Percentiles rank a stretch among this genome's conserved stretches.
phyloP scores from a whole-genome alignment of 176 grass and related monocot species.

The Elymus sibiricus region DNA sequence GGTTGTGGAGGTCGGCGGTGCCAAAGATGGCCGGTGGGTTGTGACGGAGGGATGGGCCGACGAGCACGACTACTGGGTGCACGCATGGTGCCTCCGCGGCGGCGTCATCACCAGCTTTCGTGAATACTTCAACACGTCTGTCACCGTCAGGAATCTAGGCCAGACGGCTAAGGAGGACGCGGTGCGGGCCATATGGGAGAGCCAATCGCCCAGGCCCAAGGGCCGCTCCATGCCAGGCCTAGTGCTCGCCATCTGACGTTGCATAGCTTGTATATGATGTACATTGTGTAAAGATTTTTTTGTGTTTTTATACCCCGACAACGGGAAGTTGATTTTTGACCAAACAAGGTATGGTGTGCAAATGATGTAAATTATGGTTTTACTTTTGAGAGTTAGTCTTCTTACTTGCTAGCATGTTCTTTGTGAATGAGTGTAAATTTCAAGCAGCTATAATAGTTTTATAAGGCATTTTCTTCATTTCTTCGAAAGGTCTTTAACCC shows the following conservation, averaged over 20 bases:
- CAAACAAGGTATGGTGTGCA: no score
- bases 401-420: no score
- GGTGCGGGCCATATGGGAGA: slow-evolving; percentile 28
- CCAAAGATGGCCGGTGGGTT: not conserved
- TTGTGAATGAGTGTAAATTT: no score
- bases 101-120: slow-evolving; percentile 30
- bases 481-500: no score
- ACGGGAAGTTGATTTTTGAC: no score
- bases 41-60: slow-evolving; percentile 3
- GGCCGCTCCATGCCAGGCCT: slow-evolving; percentile 30
- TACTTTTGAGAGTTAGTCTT: no score
- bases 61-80: slow-evolving; percentile 43
- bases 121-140: slow-evolving; percentile 51
- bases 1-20: not conserved
- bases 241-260: slow-evolving; percentile 26
- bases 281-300: no score
- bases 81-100: slow-evolving; percentile 35
- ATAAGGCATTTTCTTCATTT: no score
- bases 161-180: not conserved
- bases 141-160: slow-evolving; percentile 27
- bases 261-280: not conserved
- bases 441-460: no score
- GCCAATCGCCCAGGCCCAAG: not conserved
- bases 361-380: no score
- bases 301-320: no score